These are phyloP conservation scores for Cutaneotrichosporon sp. DNA, from an alignment of 1,284 basidiomycete species.

Conservation along the genomic window DNA sequence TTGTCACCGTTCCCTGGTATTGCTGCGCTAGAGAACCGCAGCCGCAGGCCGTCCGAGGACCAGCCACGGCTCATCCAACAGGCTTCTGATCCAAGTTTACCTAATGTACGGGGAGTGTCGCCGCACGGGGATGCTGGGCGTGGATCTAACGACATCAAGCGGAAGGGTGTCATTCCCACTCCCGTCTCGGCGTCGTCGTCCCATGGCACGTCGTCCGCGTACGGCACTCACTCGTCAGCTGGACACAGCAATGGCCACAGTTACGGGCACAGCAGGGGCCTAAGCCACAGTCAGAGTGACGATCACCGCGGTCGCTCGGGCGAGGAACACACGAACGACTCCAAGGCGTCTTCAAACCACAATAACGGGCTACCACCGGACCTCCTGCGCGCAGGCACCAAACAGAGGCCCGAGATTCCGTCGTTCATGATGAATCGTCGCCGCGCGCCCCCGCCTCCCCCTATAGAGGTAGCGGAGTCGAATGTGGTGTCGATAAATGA, in stretches of 20 bases:
- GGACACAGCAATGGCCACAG: background rate
- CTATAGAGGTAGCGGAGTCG: constrained; percentile 14
- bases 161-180: background rate
- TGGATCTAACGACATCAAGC: background rate
- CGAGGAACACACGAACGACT: no score
- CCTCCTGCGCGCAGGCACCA: background rate
- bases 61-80: constrained; percentile 32
- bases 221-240: background rate
- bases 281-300: constrained; percentile 4
- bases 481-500: constrained; percentile 20
- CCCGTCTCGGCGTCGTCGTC: background rate
- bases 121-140: background rate
- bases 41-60: background rate
- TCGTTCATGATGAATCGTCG: constrained; percentile 17
- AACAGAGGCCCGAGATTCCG: constrained; percentile 12
- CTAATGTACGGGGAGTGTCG: background rate
- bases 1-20: constrained; percentile 85
- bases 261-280: background rate
- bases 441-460: constrained; percentile 15
- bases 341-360: no score
- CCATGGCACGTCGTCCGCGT: constrained; percentile 5
- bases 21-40: constrained; percentile 57
- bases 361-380: background rate
- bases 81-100: constrained; percentile 24
- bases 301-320: constrained; percentile 1